Evolutionary conservation across 2,329 filamentous ascomycete genomes (phyloP).

Genomic region (Bipolaris oryzae): DNA sequence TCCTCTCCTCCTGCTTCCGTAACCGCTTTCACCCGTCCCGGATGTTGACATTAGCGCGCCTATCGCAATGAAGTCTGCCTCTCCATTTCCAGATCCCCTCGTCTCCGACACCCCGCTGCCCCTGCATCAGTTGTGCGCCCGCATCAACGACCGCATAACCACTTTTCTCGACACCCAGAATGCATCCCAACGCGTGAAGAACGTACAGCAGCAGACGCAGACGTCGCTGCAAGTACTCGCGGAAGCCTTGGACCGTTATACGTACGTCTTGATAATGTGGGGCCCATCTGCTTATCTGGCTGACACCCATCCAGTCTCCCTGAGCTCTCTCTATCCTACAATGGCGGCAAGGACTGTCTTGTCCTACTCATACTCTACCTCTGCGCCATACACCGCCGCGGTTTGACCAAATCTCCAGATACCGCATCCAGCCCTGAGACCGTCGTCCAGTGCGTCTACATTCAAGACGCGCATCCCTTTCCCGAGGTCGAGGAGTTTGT

Average conservation of each 20-base stretch:
- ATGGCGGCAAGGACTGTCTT: constrained; percentile 96
- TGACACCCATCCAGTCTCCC: constrained; percentile 62
- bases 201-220: constrained; percentile 76
- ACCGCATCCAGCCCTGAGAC: constrained; percentile 38
- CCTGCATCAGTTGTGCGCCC: constrained; percentile 53
- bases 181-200: constrained; percentile 62
- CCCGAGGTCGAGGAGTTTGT: constrained; percentile 87
- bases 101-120: constrained; percentile 54
- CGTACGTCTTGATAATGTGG: constrained; percentile 56
- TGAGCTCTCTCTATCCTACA: constrained; percentile 89
- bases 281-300: constrained; percentile 11
- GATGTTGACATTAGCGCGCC: constrained; percentile 43
- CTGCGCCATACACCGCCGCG: constrained; percentile 59
- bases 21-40: constrained; percentile 29
- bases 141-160: constrained; percentile 65
- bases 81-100: constrained; percentile 42
- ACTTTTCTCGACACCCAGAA: constrained; percentile 68
- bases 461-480: constrained; percentile 84
- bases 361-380: constrained; percentile 89
- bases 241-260: constrained; percentile 76
- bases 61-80: constrained; percentile 45
- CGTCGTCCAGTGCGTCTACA: constrained; percentile 81
- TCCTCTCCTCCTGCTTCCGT: constrained; percentile 9
- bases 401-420: constrained; percentile 30
- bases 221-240: constrained; percentile 74